Conservation (phyloP, 805 yeast species). For the Zygosaccharomyces bailii region DNA sequence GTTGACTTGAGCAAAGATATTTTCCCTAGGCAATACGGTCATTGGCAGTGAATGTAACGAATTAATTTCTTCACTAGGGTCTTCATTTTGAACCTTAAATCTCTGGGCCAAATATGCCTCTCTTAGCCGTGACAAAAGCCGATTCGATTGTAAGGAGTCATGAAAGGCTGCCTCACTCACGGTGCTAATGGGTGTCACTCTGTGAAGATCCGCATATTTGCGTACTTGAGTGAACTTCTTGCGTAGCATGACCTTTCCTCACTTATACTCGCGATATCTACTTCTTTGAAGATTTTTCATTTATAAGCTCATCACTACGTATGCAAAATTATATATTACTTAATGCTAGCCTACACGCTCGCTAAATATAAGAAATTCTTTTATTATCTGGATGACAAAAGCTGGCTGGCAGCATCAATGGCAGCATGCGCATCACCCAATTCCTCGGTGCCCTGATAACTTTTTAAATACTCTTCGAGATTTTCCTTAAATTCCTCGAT, state of each 20-base stretch:
- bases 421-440: slow-evolving; percentile 27
- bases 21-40: slow-evolving; percentile 26
- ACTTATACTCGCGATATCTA: not conserved
- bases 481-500: slow-evolving; percentile 39
- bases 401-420: slow-evolving; percentile 27
- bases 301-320: not conserved
- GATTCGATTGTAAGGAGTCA: slow-evolving; percentile 12
- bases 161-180: slow-evolving; percentile 6
- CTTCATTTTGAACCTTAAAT: slow-evolving; percentile 5
- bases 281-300: not conserved
- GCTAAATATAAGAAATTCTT: not conserved
- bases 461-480: slow-evolving; percentile 41
- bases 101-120: slow-evolving; percentile 5
- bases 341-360: slow-evolving; percentile 2
- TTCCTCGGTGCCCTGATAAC: slow-evolving; percentile 37
- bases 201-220: not conserved
- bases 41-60: slow-evolving; percentile 36
- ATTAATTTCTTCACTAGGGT: slow-evolving; percentile 19
- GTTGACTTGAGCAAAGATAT: slow-evolving; percentile 31
- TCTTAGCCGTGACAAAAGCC: slow-evolving; percentile 8
- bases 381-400: slow-evolving; percentile 14
- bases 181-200: not conserved
- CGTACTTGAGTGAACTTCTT: not conserved
- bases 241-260: not conserved
- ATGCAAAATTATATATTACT: slow-evolving; percentile 3